phyloP scores from a whole-genome alignment of 352 stramenopile genomes.

The Thalassiosira livingstoniorum region DNA sequence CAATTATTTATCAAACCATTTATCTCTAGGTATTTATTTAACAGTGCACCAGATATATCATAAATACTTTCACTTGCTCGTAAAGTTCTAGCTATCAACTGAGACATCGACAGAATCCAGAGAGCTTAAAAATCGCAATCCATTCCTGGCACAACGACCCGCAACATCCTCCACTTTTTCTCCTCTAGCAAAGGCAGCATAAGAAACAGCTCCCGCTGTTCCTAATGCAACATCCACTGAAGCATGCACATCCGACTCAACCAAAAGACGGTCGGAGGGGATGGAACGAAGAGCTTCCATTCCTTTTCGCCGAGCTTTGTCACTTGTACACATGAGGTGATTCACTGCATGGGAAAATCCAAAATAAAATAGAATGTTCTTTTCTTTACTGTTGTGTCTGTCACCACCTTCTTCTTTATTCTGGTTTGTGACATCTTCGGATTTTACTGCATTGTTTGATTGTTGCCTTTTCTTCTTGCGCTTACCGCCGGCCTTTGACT shows the following conservation, averaged over 20 bases:
- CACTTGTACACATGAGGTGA: slow-evolving; percentile 74
- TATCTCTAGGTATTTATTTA: too few species aligned
- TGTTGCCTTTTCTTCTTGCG: slow-evolving; percentile 24
- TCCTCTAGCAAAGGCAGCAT: slow-evolving; percentile 63
- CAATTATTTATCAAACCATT: too few species aligned
- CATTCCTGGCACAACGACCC: slow-evolving; percentile 55
- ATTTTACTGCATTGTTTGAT: slow-evolving; percentile 11
- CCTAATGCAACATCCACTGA: slow-evolving; percentile 66
- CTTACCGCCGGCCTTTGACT: slow-evolving; percentile 17
- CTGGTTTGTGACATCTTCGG: background rate
- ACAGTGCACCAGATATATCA: too few species aligned
- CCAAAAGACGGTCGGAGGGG: slow-evolving; percentile 72
- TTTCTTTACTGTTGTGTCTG: background rate
- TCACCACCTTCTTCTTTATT: slow-evolving; percentile 1
- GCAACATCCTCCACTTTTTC: slow-evolving; percentile 49
- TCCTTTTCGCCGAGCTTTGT: slow-evolving; percentile 71
- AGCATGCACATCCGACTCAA: slow-evolving; percentile 82
- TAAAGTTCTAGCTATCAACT: too few species aligned
- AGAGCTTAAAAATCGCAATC: slow-evolving; percentile 64
- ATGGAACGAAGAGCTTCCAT: slow-evolving; percentile 70
- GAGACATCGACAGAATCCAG: too few species aligned
- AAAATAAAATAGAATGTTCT: slow-evolving; percentile 78
- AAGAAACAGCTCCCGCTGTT: slow-evolving; percentile 72
- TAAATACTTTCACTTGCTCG: too few species aligned
- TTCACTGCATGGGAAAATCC: slow-evolving; percentile 85